A percentile compares a stretch with the other conserved stretches of the same genome.
These are phyloP conservation scores for Waltergamsia citrina DNA, from an alignment of 2,329 filamentous ascomycete genomes.

Conservation along the genomic window DNA sequence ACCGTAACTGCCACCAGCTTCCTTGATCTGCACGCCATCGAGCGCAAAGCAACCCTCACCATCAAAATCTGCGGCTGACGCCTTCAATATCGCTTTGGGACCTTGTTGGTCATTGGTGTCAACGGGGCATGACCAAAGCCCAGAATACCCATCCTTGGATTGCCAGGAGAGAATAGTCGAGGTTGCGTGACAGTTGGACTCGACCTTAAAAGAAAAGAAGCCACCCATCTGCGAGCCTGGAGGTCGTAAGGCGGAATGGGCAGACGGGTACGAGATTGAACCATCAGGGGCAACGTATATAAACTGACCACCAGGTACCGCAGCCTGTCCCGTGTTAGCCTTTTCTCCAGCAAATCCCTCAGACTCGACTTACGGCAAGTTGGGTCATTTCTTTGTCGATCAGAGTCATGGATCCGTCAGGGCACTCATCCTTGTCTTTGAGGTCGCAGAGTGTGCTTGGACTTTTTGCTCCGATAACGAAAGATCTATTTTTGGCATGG, in stretches of 20 bases:
- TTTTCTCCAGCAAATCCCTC: background rate
- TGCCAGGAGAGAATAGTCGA: conserved; percentile 14
- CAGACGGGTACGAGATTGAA: conserved; percentile 41
- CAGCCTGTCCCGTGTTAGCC: conserved; percentile 28
- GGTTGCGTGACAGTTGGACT: conserved; percentile 12
- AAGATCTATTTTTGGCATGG: conserved; percentile 15
- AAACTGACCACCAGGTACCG: conserved; percentile 54
- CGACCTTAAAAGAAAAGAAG: conserved; percentile 26
- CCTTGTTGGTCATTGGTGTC: conserved; percentile 6
- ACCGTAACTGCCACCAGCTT: conserved; percentile 15
- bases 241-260: conserved; percentile 44
- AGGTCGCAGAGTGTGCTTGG: conserved; percentile 17
- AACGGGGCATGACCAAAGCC: conserved; percentile 19
- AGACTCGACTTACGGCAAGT: conserved; percentile 12
- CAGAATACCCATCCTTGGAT: conserved; percentile 9
- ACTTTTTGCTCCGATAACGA: conserved; percentile 15
- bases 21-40: conserved; percentile 19
- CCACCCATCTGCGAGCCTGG: conserved; percentile 37
- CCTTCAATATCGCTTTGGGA: conserved; percentile 14
- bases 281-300: conserved; percentile 48
- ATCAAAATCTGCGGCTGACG: conserved; percentile 11
- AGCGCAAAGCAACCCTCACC: conserved; percentile 19
- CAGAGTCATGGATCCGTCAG: conserved; percentile 14
- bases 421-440: conserved; percentile 11
- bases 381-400: conserved; percentile 16